Conservation (phyloP, 2,329 filamentous ascomycete species). For the Trichoderma sp. region DNA sequence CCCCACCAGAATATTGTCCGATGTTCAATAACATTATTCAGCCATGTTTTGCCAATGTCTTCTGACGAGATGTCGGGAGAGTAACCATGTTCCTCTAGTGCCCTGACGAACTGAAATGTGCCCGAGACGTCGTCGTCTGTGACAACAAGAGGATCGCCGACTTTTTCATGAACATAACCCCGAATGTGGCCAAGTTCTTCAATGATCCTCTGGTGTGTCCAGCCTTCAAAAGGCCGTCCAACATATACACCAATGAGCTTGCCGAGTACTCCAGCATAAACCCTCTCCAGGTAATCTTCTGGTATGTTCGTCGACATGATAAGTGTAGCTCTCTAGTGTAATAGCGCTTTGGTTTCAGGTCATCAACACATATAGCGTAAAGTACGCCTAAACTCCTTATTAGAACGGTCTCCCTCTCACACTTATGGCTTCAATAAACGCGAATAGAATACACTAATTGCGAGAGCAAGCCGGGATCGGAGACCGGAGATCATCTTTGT, state of each 20-base stretch:
- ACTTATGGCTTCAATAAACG: neutral
- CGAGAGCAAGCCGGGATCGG: neutral
- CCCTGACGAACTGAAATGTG: constrained; percentile 37
- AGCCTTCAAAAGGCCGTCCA: constrained; percentile 38
- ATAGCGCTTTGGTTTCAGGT: neutral
- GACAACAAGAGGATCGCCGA: constrained; percentile 30
- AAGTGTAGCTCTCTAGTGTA: neutral
- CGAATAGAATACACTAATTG: neutral
- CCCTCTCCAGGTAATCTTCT: constrained; percentile 33
- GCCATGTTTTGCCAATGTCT: constrained; percentile 22
- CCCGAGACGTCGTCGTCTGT: constrained; percentile 36
- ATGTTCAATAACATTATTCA: constrained; percentile 21
- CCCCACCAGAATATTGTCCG: constrained; percentile 39
- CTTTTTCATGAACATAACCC: constrained; percentile 34
- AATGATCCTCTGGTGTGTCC: constrained; percentile 36
- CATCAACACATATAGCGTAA: neutral
- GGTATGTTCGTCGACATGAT: neutral
- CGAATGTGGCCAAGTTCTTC: constrained; percentile 31
- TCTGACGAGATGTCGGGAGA: neutral
- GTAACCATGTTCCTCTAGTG: constrained; percentile 32
- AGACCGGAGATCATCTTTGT: neutral
- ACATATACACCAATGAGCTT: constrained; percentile 40
- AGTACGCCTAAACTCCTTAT: neutral
- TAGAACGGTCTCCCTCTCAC: neutral
- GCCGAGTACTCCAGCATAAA: constrained; percentile 39